Base-by-base conservation (phyloP, 345 rosid species). In the Microcos paniculata region DNA sequence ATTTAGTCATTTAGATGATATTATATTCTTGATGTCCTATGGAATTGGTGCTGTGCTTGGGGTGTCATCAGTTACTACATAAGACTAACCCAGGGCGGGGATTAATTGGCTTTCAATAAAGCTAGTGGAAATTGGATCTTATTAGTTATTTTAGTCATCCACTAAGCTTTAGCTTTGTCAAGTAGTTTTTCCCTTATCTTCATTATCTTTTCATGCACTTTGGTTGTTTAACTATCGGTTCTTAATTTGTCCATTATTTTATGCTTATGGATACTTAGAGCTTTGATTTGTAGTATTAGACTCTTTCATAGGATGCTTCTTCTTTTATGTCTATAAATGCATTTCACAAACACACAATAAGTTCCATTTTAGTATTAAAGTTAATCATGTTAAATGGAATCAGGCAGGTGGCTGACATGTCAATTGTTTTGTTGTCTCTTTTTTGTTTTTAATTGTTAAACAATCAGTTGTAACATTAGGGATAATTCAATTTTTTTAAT, bases 361-460 rank as follows among this genome's bases (percentile, higher is more conserved):
- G 21, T 61, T 30, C 38, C 40, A 38, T 26, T 66, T 66, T 66
- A 21, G 53, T 66, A 66, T 66, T 45, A 24, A 11, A 65, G 71
- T 66, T 66, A 24, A 66, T 43, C 13, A 66, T 23, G 26, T 42
- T 35, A 66, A 23, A 14, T 24, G 53, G 35, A 66, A 43, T 67
- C 19, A 21, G 26, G 33, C 49, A 45, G 42, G 72, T 69, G 43
- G 43, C 28, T n/a, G 15, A 30, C 24, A 69, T 69, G 73, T 49
- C 59, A 51, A 31, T 69, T 69, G n/a, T 49, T 49, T 10, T 69
- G 45, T n/a, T 49, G 58, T 9, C 11, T 51, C 13, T 69, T n/a
- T 30, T 18, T 21, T n/a, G n/a, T 40, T n/a, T 63, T 12, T 13
- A 40, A 40, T 40, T 66, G 53, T 12, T 42, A 42, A 31, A 49